A percentile compares a stretch with the other conserved stretches of the same genome.
phyloP scores from a whole-genome alignment of 148 eudicot genomes.

The Cornus kousa region DNA sequence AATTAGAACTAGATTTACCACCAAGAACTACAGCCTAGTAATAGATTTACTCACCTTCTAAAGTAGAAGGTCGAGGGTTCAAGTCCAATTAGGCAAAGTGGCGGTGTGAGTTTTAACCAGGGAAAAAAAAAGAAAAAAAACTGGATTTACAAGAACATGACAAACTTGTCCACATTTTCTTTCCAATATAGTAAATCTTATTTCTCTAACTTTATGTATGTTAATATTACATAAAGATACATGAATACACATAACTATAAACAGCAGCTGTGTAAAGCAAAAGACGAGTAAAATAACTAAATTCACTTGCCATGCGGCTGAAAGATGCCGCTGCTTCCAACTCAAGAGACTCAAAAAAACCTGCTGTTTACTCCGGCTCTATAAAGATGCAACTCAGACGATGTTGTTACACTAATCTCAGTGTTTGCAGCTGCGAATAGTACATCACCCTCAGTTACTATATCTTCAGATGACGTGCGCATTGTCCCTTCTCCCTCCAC shows the following conservation, averaged over 20 bases:
- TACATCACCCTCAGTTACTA: conserved; percentile 60
- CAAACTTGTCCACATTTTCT: not conserved
- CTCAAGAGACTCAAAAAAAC: conserved; percentile 33
- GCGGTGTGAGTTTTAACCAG: not conserved
- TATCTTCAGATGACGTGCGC: conserved; percentile 29
- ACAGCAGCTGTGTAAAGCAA: not conserved
- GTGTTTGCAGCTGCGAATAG: conserved; percentile 71
- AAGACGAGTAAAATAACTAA: not conserved
- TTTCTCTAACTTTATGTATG: not conserved
- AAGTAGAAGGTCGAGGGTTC: too few species aligned
- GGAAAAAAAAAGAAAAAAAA: not conserved
- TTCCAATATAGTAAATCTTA: not conserved
- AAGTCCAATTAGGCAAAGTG: too few species aligned
- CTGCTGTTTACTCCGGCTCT: conserved; percentile 83
- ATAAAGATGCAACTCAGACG: conserved; percentile 50
- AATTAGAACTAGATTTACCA: too few species aligned
- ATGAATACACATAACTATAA: not conserved
- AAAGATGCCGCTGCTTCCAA: not conserved
- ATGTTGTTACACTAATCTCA: conserved; percentile 34
- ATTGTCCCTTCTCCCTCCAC: conserved; percentile 58
- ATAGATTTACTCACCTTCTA: too few species aligned
- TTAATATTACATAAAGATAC: conserved; percentile 2
- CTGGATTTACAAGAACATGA: not conserved
- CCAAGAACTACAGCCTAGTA: too few species aligned
- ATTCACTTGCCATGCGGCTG: not conserved